Evolutionary conservation across 177 flowering plant genomes (phyloP), one percentile per base, ranked within the genome.

Genomic region (Vitis hybrid): DNA sequence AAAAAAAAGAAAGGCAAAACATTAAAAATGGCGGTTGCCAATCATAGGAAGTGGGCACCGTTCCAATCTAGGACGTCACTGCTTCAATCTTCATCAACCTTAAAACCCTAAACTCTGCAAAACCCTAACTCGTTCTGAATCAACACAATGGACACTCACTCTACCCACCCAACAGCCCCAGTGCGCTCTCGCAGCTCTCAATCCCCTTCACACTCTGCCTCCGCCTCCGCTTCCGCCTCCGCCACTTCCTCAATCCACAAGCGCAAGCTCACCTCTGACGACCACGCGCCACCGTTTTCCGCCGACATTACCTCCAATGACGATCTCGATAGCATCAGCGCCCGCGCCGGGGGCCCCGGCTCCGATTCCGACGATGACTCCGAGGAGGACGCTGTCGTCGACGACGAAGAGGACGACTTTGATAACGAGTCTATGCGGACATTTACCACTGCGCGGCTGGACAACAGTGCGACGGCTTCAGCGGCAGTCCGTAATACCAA

Each of bases 261-360:
- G 73, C 94, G 97, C 73, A 94, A 93, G 81, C 84, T 87, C 39
- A 74, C 86, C 48, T 70, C 93, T 16, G 90, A 86, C 18, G 88
- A 87, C 71, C 90, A 90, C 78, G 84, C 85, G 16, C 89, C 91
- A 1, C 86, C 83, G 1, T 81, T 87, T 80, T 89, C 94, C 73
- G 94, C 94, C 70, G 94, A 87, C 78, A 87, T 86, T 68, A 90
- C 91, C 59, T 84, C 97, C 65, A 89, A 85, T 64, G 99, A 95
- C 66, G 99, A 94, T 71, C 97, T 94, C 34, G 99, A 93, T 78
- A 91, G 97, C 87, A 87, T 93, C 79, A 87, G 92, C 71, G 95
- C 92, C 14, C 90, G 88, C 71, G 89, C 81, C 26, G 69, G 68
- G 11, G 74, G 76, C 16, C 84, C 76, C 1, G 84, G 76, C 39